Percentiles rank a stretch among this genome's conserved stretches.
Conservation (phyloP, 176 grass and related monocot species). For the Saccharum spontaneum region DNA sequence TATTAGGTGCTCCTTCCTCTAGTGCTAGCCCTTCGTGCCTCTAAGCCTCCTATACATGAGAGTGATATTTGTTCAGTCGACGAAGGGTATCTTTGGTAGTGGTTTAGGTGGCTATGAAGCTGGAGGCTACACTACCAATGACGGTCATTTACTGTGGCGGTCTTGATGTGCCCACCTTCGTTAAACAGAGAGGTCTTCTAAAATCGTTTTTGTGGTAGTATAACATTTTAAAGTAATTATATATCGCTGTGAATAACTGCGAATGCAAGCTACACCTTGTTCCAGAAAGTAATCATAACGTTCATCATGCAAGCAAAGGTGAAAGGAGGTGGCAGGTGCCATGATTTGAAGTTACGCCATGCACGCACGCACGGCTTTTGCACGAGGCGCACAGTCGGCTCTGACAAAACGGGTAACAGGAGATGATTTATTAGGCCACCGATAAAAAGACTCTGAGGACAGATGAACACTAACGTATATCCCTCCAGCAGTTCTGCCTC, state of each 20-base stretch:
- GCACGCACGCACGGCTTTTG: not conserved
- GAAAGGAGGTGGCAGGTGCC: not conserved
- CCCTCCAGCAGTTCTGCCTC: not conserved
- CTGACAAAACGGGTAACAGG: not conserved
- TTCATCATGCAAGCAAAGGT: not conserved
- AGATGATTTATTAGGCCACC: constrained; percentile 8
- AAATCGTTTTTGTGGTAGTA: no score
- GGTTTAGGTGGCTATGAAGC: no score
- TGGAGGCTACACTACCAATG: no score
- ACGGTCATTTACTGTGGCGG: no score
- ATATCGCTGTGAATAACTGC: not conserved
- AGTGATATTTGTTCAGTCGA: no score
- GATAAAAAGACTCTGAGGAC: not conserved
- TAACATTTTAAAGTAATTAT: no score
- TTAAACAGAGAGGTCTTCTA: no score
- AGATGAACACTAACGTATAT: not conserved
- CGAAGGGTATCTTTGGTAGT: no score
- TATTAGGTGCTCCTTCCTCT: no score
- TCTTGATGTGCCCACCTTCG: no score
- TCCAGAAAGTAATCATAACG: not conserved
- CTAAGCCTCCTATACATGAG: no score
- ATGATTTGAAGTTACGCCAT: constrained; percentile 6
- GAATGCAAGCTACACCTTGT: not conserved
- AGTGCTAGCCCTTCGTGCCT: no score
- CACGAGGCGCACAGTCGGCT: not conserved